A percentile compares a stretch with the other conserved stretches of the same genome.
Evolutionary conservation across 2,329 filamentous ascomycete species (phyloP).

Genomic region (Stemphylium vesicarium): DNA sequence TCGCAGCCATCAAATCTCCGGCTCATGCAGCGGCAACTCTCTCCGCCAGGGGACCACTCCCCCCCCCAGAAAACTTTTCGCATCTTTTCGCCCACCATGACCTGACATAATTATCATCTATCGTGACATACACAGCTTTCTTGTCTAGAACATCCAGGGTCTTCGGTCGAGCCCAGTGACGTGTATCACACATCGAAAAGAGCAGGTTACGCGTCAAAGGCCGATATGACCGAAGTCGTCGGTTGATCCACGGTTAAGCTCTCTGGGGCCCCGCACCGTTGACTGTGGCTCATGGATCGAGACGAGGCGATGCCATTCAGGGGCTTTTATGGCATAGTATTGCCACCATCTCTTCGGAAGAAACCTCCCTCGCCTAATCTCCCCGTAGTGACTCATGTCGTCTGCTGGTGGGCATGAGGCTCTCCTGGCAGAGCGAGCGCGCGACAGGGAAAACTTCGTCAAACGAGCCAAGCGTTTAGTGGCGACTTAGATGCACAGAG

Average conservation of each 20-base stretch:
- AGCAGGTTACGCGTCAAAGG: conserved; percentile 21
- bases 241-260: conserved; percentile 26
- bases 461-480: conserved; percentile 11
- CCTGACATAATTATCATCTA: conserved; percentile 2
- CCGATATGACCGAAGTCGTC: conserved; percentile 12
- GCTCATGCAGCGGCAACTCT: background rate
- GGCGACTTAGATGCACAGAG: conserved; percentile 4
- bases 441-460: background rate
- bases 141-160: conserved; percentile 3
- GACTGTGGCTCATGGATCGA: conserved; percentile 25
- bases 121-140: background rate
- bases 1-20: background rate
- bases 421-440: conserved; percentile 1
- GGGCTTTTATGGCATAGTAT: conserved; percentile 22
- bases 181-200: conserved; percentile 8
- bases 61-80: background rate
- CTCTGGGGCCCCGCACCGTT: conserved; percentile 35
- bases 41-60: background rate
- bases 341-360: conserved; percentile 3
- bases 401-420: background rate
- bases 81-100: conserved; percentile 1
- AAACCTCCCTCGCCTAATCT: conserved; percentile 1
- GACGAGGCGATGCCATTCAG: conserved; percentile 23
- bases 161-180: conserved; percentile 17
- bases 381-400: background rate